Percentiles rank a stretch among this genome's conserved stretches.
These are phyloP conservation scores for Geotrichum europaeum DNA, from an alignment of 1,139 yeast species.

Conservation along the genomic window DNA sequence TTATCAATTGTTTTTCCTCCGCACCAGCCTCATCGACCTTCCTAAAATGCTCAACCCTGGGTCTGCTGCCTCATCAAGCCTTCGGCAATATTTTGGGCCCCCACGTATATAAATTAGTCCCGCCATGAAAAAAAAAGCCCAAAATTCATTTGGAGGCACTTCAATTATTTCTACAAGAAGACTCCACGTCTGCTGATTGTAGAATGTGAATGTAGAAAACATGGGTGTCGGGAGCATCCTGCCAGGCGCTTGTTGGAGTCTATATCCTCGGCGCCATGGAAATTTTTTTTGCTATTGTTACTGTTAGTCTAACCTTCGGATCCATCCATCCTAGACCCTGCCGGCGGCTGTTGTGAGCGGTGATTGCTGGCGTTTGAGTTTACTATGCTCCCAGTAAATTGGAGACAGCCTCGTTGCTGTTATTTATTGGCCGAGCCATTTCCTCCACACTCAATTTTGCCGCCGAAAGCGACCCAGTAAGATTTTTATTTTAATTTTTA, in stretches of 20 bases:
- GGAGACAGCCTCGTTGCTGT: not conserved
- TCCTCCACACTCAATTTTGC: not conserved
- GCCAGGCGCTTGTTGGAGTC: not conserved
- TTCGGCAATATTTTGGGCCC: not conserved
- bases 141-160: not conserved
- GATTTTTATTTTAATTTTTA: not conserved
- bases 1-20: not conserved
- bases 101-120: not conserved
- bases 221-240: not conserved
- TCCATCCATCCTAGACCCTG: not conserved
- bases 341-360: not conserved
- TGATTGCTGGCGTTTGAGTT: not conserved
- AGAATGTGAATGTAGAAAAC: not conserved
- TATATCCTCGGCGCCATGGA: not conserved
- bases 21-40: not conserved
- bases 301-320: conserved; percentile 8
- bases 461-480: not conserved
- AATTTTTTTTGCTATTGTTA: no score
- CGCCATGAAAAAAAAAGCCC: no score
- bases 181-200: no score
- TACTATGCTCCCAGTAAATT: not conserved
- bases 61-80: not conserved
- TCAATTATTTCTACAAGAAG: no score
- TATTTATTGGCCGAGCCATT: not conserved
- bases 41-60: not conserved